phyloP scores from a whole-genome alignment of 2,329 filamentous ascomycete species.

The Aspergillus ochraceus region DNA sequence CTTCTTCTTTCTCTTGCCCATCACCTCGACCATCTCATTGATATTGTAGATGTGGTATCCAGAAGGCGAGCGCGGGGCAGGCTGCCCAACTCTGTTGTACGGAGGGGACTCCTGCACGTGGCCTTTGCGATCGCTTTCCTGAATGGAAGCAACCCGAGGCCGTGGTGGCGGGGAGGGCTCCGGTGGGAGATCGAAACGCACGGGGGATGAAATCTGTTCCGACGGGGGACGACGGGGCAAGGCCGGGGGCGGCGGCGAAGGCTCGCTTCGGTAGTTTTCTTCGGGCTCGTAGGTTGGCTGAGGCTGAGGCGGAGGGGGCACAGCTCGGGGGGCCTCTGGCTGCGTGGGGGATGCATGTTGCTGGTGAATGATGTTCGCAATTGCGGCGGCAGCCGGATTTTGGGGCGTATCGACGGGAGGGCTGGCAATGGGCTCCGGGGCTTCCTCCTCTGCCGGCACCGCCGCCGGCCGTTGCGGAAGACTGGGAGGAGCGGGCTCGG shows the following conservation, averaged over 20 bases:
- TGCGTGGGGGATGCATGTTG: slow-evolving; percentile 37
- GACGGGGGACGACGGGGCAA: slow-evolving; percentile 65
- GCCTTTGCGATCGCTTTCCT: slow-evolving; percentile 40
- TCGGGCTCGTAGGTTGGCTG: slow-evolving; percentile 66
- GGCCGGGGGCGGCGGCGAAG: slow-evolving; percentile 52
- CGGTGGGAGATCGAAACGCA: slow-evolving; percentile 60
- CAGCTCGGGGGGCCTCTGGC: slow-evolving; percentile 27
- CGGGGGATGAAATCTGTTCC: slow-evolving; percentile 53
- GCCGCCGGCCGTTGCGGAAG: slow-evolving; percentile 32
- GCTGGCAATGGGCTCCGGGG: slow-evolving; percentile 23
- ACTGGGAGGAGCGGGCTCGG: slow-evolving; percentile 43
- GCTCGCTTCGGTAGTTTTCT: slow-evolving; percentile 54
- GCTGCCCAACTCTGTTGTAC: slow-evolving; percentile 52
- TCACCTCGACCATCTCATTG: slow-evolving; percentile 94
- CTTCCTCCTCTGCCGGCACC: slow-evolving; percentile 24
- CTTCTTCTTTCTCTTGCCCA: slow-evolving; percentile 98
- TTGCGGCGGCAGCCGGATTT: slow-evolving; percentile 57
- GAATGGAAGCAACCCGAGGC: slow-evolving; percentile 34
- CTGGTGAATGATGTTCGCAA: slow-evolving; percentile 51
- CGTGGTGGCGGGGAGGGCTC: slow-evolving; percentile 51
- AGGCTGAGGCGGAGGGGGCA: slow-evolving; percentile 37
- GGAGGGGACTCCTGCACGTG: slow-evolving; percentile 55
- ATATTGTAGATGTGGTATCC: slow-evolving; percentile 96
- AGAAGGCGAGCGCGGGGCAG: slow-evolving; percentile 63
- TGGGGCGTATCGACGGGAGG: slow-evolving; percentile 47